Evolutionary conservation across 2,329 filamentous ascomycete species (phyloP).

Genomic region (Ilyonectria sp.): DNA sequence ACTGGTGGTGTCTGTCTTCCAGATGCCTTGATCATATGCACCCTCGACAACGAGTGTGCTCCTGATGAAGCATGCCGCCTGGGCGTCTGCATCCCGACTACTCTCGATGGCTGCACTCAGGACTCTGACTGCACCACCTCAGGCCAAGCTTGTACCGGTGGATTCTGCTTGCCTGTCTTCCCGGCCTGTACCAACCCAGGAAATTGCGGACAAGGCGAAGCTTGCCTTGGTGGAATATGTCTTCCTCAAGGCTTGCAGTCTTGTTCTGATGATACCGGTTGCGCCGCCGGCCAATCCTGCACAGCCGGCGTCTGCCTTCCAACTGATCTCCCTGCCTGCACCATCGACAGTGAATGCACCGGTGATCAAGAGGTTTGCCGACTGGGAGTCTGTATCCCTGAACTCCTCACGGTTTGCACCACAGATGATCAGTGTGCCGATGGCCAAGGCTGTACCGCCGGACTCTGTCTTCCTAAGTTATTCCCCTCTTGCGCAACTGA

Average conservation of each 20-base stretch:
- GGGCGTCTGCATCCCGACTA: constrained; percentile 6
- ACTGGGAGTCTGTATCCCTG: constrained; percentile 17
- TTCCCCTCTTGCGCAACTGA: constrained; percentile 8
- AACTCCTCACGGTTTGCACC: background rate
- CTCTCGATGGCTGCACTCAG: background rate
- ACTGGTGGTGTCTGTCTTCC: constrained; percentile 7
- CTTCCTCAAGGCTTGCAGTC: constrained; percentile 4
- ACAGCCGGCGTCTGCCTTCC: constrained; percentile 16
- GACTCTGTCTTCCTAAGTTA: constrained; percentile 9
- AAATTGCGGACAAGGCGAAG: constrained; percentile 4
- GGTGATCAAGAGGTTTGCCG: constrained; percentile 4
- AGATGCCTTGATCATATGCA: background rate
- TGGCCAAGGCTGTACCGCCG: background rate
- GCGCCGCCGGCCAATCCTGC: constrained; percentile 8
- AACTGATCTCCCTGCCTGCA: background rate
- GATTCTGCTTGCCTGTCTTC: constrained; percentile 12
- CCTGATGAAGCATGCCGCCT: constrained; percentile 11
- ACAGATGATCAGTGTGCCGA: background rate
- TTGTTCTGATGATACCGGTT: constrained; percentile 5
- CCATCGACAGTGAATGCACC: background rate
- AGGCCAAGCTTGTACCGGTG: constrained; percentile 1
- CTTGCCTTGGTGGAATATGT: constrained; percentile 14
- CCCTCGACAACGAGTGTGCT: constrained; percentile 1
- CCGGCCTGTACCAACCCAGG: background rate
- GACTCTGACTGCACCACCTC: background rate